Conservation (phyloP, 1,284 basidiomycete genomes). For the Ceratobasidium sp. region DNA sequence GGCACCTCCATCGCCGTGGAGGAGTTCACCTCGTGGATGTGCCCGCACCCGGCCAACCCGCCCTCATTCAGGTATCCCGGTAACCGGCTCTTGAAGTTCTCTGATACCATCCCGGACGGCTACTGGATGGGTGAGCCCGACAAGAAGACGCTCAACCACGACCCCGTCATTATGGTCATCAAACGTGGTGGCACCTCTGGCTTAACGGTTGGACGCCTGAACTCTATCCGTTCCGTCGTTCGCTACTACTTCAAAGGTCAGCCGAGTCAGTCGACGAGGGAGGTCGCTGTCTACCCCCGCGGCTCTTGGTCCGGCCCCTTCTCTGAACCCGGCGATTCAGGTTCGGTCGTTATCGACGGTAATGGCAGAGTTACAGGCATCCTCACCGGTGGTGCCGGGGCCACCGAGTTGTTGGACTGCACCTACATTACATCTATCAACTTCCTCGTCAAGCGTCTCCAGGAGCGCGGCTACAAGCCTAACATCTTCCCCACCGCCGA, state of each 20-base stretch:
- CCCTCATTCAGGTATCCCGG: constrained; percentile 44
- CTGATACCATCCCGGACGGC: constrained; percentile 44
- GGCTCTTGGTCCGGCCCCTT: constrained; percentile 40
- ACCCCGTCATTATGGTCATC: constrained; percentile 42
- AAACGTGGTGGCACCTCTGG: constrained; percentile 46
- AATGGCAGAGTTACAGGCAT: constrained; percentile 43
- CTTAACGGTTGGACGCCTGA: constrained; percentile 45
- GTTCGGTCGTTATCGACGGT: constrained; percentile 45
- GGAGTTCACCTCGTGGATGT: constrained; percentile 41
- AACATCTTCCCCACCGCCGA: constrained; percentile 4
- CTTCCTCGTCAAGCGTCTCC: constrained; percentile 43
- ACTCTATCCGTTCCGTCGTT: constrained; percentile 35
- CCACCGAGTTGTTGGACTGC: constrained; percentile 10
- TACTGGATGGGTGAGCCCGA: constrained; percentile 42
- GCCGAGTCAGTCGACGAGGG: constrained; percentile 19
- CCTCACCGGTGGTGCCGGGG: constrained; percentile 45
- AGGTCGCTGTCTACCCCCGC: constrained; percentile 36
- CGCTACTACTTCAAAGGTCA: constrained; percentile 34
- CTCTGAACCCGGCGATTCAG: constrained; percentile 46
- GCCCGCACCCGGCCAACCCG: constrained; percentile 2
- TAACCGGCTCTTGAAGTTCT: constrained; percentile 43
- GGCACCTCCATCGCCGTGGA: constrained; percentile 38
- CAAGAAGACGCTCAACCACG: constrained; percentile 27
- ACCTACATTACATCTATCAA: constrained; percentile 44
- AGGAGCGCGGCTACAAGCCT: constrained; percentile 19